Conservation (phyloP, 169 alveolate species). For the Plasmodium relictum region DNA sequence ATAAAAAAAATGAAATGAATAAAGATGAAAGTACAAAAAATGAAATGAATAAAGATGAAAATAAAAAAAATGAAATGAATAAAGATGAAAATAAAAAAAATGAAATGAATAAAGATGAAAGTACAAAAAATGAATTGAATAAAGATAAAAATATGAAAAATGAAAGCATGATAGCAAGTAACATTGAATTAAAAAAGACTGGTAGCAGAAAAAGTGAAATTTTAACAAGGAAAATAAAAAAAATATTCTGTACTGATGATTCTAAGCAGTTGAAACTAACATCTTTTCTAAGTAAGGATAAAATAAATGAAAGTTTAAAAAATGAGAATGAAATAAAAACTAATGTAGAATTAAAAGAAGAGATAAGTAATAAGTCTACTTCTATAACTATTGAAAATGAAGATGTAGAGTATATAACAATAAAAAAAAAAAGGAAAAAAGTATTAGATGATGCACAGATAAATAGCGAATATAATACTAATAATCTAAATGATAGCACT, state of each 20-base stretch:
- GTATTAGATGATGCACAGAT: constrained; percentile 52
- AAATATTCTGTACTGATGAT: constrained; percentile 25
- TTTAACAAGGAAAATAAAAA: constrained; percentile 61
- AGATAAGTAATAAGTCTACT: background rate
- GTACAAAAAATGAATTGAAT: background rate
- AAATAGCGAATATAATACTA: background rate
- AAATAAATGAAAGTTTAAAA: constrained; percentile 10
- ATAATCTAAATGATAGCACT: constrained; percentile 2
- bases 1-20: background rate
- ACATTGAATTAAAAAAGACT: constrained; percentile 5
- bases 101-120: background rate
- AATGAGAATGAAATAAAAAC: no score
- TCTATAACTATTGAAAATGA: constrained; percentile 9
- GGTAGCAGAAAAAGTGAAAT: constrained; percentile 11
- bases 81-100: background rate
- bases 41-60: background rate
- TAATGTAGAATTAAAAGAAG: constrained; percentile 12
- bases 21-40: background rate
- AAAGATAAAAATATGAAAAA: background rate
- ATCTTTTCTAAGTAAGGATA: constrained; percentile 67
- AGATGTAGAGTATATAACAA: constrained; percentile 22
- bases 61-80: background rate
- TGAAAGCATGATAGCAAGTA: background rate
- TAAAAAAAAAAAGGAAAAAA: constrained; percentile 57
- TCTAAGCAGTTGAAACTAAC: constrained; percentile 52